phyloP scores from a whole-genome alignment of 495 filamentous ascomycete genomes.

The Mytilinidion resinicola region DNA sequence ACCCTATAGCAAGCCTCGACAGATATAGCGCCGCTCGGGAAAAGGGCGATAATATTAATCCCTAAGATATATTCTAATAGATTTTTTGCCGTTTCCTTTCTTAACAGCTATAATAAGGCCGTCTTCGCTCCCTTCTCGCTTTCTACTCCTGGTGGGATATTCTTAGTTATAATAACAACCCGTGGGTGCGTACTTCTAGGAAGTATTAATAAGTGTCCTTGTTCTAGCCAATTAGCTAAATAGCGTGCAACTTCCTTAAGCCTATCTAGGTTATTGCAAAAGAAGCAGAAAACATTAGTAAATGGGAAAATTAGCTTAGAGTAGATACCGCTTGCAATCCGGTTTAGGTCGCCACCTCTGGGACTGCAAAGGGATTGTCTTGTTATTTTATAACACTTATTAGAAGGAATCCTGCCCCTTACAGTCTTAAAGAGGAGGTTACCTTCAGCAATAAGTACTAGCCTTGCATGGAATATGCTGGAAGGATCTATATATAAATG shows the following conservation, averaged over 20 bases:
- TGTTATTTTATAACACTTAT: neutral
- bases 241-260: conserved; percentile 22
- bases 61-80: conserved; percentile 22
- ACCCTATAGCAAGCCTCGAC: neutral
- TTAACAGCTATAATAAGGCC: conserved; percentile 16
- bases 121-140: conserved; percentile 13
- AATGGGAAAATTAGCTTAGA: conserved; percentile 30
- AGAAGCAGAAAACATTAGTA: conserved; percentile 32
- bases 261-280: conserved; percentile 30
- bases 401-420: neutral
- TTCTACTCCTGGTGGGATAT: neutral
- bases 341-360: neutral
- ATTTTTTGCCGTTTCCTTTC: conserved; percentile 14
- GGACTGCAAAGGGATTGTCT: neutral
- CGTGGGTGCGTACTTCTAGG: conserved; percentile 11
- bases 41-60: conserved; percentile 23
- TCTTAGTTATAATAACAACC: conserved; percentile 23
- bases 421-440: neutral
- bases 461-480: neutral
- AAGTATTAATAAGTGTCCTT: conserved; percentile 16
- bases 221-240: conserved; percentile 23
- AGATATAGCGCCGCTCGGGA: neutral
- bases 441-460: neutral
- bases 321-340: conserved; percentile 11
- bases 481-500: neutral